Percentiles rank a stretch among this genome's conserved stretches.
phyloP scores from a whole-genome alignment of 257 asterid species.

The Nicotiana sylvestris region DNA sequence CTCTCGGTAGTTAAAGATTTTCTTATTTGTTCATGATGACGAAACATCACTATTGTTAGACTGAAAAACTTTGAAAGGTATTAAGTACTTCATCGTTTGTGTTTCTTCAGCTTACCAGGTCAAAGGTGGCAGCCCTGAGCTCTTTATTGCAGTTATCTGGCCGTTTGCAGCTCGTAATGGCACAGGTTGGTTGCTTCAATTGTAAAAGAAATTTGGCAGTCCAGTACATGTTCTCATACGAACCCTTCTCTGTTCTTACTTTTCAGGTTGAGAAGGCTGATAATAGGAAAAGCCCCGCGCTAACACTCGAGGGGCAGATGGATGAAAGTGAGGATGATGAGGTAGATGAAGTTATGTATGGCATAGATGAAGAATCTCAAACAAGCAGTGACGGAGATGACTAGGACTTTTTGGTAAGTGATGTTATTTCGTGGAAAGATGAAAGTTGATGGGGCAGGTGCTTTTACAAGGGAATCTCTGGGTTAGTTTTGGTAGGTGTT shows the following conservation, averaged over 20 bases:
- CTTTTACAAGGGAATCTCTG: not conserved
- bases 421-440: not conserved
- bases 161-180: slow-evolving; percentile 77
- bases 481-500: not conserved
- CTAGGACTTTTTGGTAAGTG: slow-evolving; percentile 22
- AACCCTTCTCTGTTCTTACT: not conserved
- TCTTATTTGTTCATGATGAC: not conserved
- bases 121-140: slow-evolving; percentile 50
- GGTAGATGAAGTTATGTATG: slow-evolving; percentile 70
- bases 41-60: not conserved
- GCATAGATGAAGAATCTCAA: slow-evolving; percentile 66
- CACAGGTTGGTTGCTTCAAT: slow-evolving; percentile 53
- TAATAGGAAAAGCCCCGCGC: slow-evolving; percentile 19
- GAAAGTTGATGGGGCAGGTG: not conserved
- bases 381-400: slow-evolving; percentile 55
- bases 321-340: slow-evolving; percentile 74
- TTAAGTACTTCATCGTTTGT: not conserved
- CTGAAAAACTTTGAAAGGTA: not conserved
- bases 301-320: slow-evolving; percentile 29
- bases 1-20: not conserved
- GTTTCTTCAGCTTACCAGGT: slow-evolving; percentile 54
- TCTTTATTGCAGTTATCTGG: slow-evolving; percentile 73
- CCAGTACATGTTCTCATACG: not conserved
- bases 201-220: not conserved
- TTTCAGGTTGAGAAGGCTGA: slow-evolving; percentile 61